phyloP scores from a whole-genome alignment of 371 early-diverging fungal species.

The Circinella minor region DNA sequence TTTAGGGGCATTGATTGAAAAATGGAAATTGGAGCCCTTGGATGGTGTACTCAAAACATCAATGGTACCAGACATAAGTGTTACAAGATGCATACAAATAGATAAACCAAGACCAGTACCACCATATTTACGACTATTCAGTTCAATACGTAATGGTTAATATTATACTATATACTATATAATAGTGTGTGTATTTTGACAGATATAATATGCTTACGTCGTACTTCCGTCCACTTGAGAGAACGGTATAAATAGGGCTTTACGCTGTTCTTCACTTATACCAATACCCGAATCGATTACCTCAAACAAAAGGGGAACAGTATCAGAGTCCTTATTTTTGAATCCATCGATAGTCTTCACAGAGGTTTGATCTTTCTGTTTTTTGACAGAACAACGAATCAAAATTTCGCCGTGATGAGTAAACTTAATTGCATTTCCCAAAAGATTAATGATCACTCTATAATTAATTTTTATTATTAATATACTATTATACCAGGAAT shows the following conservation, averaged over 20 bases:
- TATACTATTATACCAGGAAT: no score
- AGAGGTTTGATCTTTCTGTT: conserved; percentile 3
- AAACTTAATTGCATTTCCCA: conserved; percentile 55
- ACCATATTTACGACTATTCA: conserved; percentile 56
- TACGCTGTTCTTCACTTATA: conserved; percentile 61
- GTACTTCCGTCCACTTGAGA: conserved; percentile 61
- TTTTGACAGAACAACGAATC: conserved; percentile 39
- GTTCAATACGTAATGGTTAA: no score
- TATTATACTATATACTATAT: no score
- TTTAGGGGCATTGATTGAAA: conserved; percentile 43
- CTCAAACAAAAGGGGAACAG: conserved; percentile 35
- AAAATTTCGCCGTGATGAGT: conserved; percentile 60
- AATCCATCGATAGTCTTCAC: no score
- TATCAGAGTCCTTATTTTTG: background rate
- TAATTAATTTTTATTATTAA: background rate
- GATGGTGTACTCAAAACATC: conserved; percentile 58
- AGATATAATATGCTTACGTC: conserved; percentile 31
- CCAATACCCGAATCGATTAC: conserved; percentile 62
- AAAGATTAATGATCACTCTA: conserved; percentile 41
- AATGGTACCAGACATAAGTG: conserved; percentile 61
- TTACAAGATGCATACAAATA: conserved; percentile 60
- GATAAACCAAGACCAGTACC: conserved; percentile 69
- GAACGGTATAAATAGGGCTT: conserved; percentile 61
- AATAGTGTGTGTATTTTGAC: no score
- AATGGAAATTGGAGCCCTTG: conserved; percentile 62